Percentiles rank a stretch among this genome's conserved stretches.
These are phyloP conservation scores for Delonix regia DNA, from an alignment of 306 rosid genomes.

Conservation along the genomic window DNA sequence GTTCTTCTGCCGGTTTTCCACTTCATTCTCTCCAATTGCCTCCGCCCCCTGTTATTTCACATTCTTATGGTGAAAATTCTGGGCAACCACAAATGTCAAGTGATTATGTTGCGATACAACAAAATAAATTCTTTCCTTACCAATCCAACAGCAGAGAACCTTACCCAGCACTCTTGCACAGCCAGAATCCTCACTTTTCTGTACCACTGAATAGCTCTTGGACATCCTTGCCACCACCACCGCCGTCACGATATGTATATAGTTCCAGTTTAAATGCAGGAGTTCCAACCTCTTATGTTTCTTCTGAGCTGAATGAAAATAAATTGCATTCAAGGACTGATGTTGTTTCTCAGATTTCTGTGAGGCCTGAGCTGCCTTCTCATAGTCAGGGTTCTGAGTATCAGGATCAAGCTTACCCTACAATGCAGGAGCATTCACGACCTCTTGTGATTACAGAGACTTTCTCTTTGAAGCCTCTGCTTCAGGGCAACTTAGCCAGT, in stretches of 20 bases:
- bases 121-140: constrained; percentile 59
- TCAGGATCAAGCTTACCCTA: constrained; percentile 51
- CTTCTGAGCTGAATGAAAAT: constrained; percentile 61
- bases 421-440: constrained; percentile 53
- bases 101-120: constrained; percentile 49
- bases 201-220: constrained; percentile 52
- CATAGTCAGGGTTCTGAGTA: constrained; percentile 54
- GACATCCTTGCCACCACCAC: constrained; percentile 62
- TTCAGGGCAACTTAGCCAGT: constrained; percentile 44
- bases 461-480: constrained; percentile 45
- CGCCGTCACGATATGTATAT: constrained; percentile 39
- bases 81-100: constrained; percentile 52
- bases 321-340: constrained; percentile 54
- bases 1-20: constrained; percentile 44
- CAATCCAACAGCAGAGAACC: constrained; percentile 53
- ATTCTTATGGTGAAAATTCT: constrained; percentile 53
- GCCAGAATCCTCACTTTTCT: constrained; percentile 55
- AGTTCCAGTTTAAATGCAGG: constrained; percentile 49
- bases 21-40: constrained; percentile 52
- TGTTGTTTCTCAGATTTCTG: constrained; percentile 55
- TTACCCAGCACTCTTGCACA: constrained; percentile 47
- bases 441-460: constrained; percentile 49
- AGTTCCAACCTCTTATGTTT: constrained; percentile 45
- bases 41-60: constrained; percentile 59
- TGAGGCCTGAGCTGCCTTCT: constrained; percentile 45